Base-by-base conservation (phyloP, 306 rosid genomes). In the Lathyrus aphaca region DNA sequence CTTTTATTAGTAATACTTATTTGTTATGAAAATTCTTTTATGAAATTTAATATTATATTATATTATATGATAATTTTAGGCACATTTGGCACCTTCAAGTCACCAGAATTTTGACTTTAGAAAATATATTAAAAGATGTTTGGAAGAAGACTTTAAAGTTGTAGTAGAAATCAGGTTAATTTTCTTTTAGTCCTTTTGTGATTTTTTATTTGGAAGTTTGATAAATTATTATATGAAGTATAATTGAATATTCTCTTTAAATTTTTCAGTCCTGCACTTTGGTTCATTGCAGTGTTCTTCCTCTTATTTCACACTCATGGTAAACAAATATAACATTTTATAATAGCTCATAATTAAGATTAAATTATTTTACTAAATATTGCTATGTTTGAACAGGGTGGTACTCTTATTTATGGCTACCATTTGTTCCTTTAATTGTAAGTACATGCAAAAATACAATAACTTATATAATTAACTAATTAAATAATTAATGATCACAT, bases 141-240 rank as follows among this genome's bases (percentile, higher is more conserved):
- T 94, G 17, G 98, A 94, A 42, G 97, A 94, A 72, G 98, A 94
- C 59, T 94, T 94, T 83, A 90, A 85, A 53, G 92, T 94, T 0
- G 98, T 94, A 0, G 98, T 94, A 27, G 98, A 87, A 66, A 90
- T 94, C 76, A 90, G 98, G 98, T 90, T 50, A 21, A 10, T 53
- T 46, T 40, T 21, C 18, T 62, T 5, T 6, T 15, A 10, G 45
- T 8, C 5, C 17, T 58, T 2, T 10, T 9, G 3, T 49, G 56
- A 49, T 4, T 53, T 53, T 16, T 7, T 1, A 49, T 49, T 53
- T 19, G 3, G 5, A 51, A 51, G 32, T 51, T 54, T 54, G 18
- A 56, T 56, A 56, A 13, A 25, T 56, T 56, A 56, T 27, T 56
- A 53, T 14, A 56, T 56, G 12, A 56, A 56, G 19, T 27, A 29